A percentile compares a stretch with the other conserved stretches of the same genome.
phyloP scores from a whole-genome alignment of 768 basidiomycete genomes.

The Chiua virens region DNA sequence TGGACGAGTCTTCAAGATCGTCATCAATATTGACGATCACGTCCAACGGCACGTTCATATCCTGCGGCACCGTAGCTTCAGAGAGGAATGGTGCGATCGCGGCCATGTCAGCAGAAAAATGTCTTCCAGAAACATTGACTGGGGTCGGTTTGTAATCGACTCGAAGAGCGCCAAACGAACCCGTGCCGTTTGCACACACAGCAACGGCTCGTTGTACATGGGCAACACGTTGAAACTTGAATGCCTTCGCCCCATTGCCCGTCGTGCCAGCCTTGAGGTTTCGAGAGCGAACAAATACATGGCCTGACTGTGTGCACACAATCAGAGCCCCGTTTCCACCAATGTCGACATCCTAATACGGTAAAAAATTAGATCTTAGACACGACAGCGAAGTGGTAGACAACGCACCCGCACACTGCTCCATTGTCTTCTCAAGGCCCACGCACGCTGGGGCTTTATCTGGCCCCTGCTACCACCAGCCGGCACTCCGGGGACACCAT shows the following conservation, averaged over 20 bases:
- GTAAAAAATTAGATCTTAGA: not conserved
- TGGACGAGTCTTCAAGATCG: no score
- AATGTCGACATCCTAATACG: conserved; percentile 76
- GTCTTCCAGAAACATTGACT: conserved; percentile 55
- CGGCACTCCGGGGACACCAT: conserved; percentile 10
- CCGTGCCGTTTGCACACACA: conserved; percentile 84
- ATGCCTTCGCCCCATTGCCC: conserved; percentile 42
- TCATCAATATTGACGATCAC: conserved; percentile 27
- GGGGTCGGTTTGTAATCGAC: conserved; percentile 63
- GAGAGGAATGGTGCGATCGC: conserved; percentile 59
- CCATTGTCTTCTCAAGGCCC: conserved; percentile 86
- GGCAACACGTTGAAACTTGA: conserved; percentile 80
- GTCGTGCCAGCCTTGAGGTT: conserved; percentile 32
- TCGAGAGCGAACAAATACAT: conserved; percentile 84
- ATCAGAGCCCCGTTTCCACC: conserved; percentile 87
- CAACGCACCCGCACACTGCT: conserved; percentile 70
- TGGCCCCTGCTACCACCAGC: conserved; percentile 32
- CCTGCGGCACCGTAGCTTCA: not conserved
- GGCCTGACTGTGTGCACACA: conserved; percentile 92
- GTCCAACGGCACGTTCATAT: conserved; percentile 1
- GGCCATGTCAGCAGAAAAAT: conserved; percentile 65
- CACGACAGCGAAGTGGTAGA: not conserved
- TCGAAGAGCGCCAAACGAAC: conserved; percentile 84
- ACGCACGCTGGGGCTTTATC: conserved; percentile 80
- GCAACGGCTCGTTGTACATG: conserved; percentile 81